Base-by-base conservation (phyloP, 495 filamentous ascomycete genomes). In the Penicillium ochrochloron region DNA sequence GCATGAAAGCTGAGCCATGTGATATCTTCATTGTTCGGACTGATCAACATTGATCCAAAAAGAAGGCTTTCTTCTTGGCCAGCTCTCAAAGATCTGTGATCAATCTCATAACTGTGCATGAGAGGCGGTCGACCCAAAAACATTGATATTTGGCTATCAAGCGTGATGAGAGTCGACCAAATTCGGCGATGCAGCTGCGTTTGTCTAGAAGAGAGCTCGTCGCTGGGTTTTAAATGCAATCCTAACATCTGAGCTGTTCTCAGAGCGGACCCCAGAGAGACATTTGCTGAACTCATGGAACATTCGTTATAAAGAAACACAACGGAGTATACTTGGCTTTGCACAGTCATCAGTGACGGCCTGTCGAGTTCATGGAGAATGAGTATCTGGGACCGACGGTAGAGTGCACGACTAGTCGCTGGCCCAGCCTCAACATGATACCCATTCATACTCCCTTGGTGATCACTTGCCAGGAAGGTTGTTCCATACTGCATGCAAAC, bases 61-160 rank as follows among this genome's bases (percentile, higher is more conserved):
- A 41, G 37, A 2, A 41, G 12, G 37, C 37, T 41, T 15, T 41
- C 37, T 41, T 41, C 37, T 41, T 25, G 44, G 21, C 44, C 10
- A 8, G 23, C 44, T 48, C 12, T 17, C 15, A 17, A 3, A 3
- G 9, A 12, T 4, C 10, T 10, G 44, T 11, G 19, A 25, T 25
- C 44, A 48, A 48, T 48, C 44, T 41, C 37, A 3, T 1, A 2
- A 17, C 14, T 41, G 37, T 41, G 14, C 5, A 41, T 41, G 37
- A 48, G 44, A 1, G 44, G 44, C 44, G 44, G 10, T 11, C 19
- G 44, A 12, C 44, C 44, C 8, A 48, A 19, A 23, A 25, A 5
- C 44, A 48, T 48, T 19, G 19, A 48, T 21, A 48, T 48, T n/a
- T 48, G 44, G 44, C 44, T 48, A 10, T 48, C 44, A 2, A 48